Evolutionary conservation across 768 basidiomycete genomes (phyloP).

Genomic region (Mycena indigotica): DNA sequence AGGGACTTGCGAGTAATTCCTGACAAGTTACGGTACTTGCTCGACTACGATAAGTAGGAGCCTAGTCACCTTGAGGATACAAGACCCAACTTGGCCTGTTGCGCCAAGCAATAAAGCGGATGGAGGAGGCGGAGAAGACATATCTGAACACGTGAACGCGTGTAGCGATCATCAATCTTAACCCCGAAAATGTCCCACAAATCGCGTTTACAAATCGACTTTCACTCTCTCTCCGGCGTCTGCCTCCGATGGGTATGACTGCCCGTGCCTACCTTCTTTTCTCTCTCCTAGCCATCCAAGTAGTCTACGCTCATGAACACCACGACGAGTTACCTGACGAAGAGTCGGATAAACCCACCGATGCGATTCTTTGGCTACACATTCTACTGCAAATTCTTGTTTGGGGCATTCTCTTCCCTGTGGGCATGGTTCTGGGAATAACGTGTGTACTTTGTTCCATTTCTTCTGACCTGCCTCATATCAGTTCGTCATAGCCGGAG

Average conservation of each 20-base stretch:
- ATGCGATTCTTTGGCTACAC: slow-evolving; percentile 81
- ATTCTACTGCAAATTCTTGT: slow-evolving; percentile 75
- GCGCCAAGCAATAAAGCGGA: slow-evolving; percentile 76
- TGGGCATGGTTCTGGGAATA: slow-evolving; percentile 78
- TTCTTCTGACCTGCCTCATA: no score
- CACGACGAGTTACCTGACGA: slow-evolving; percentile 68
- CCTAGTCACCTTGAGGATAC: no score
- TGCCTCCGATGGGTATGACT: slow-evolving; percentile 6
- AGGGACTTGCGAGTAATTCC: slow-evolving; percentile 58
- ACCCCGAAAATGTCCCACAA: no score
- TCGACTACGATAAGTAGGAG: no score
- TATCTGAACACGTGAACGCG: background rate
- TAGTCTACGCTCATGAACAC: slow-evolving; percentile 58
- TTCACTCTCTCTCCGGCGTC: slow-evolving; percentile 1
- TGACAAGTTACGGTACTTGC: no score
- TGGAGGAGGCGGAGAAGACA: slow-evolving; percentile 19
- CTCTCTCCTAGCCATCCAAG: slow-evolving; percentile 18
- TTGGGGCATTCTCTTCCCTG: slow-evolving; percentile 88
- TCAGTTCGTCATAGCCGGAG: no score
- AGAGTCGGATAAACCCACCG: slow-evolving; percentile 64
- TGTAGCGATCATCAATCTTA: background rate
- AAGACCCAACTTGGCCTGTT: slow-evolving; percentile 69
- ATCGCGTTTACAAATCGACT: slow-evolving; percentile 2
- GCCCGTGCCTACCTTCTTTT: slow-evolving; percentile 16
- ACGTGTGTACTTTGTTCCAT: slow-evolving; percentile 27